Percentiles rank a stretch among this genome's conserved stretches.
Evolutionary conservation across 345 rosid species (phyloP).

Genomic region (Jatropha curcas): DNA sequence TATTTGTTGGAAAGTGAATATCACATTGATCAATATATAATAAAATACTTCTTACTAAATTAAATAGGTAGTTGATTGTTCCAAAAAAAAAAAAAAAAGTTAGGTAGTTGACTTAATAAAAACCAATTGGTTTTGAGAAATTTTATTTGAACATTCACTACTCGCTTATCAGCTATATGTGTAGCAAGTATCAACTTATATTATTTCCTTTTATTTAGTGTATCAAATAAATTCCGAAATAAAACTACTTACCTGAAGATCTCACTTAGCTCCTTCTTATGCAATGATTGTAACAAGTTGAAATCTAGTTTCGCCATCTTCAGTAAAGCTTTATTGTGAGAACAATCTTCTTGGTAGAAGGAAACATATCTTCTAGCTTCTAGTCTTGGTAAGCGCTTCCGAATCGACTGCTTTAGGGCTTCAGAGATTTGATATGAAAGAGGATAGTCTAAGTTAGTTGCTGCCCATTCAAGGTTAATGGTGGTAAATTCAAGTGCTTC

Average conservation of each 20-base stretch:
- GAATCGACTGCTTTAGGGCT: slow-evolving; percentile 26
- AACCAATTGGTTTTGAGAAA: no score
- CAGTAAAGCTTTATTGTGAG: slow-evolving; percentile 16
- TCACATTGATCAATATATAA: no score
- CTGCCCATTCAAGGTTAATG: background rate
- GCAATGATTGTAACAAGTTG: slow-evolving; percentile 23
- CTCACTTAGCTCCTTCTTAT: slow-evolving; percentile 25
- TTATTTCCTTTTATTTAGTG: no score
- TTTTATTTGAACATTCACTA: no score
- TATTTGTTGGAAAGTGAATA: no score
- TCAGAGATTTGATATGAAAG: slow-evolving; percentile 13
- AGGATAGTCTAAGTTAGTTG: background rate
- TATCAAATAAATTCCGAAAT: no score
- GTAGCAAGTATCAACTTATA: no score
- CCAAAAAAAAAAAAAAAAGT: no score
- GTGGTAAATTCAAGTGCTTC: slow-evolving; percentile 16
- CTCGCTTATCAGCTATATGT: no score
- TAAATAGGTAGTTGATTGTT: no score
- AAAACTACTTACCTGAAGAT: slow-evolving; percentile 16
- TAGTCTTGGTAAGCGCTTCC: slow-evolving; percentile 18
- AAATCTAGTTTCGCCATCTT: slow-evolving; percentile 42
- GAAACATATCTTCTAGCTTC: slow-evolving; percentile 29
- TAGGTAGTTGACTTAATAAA: no score
- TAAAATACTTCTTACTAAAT: no score
- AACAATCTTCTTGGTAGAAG: slow-evolving; percentile 14